phyloP scores from a whole-genome alignment of 441 rosid species.

The Bocquillonia castaneifolia region DNA sequence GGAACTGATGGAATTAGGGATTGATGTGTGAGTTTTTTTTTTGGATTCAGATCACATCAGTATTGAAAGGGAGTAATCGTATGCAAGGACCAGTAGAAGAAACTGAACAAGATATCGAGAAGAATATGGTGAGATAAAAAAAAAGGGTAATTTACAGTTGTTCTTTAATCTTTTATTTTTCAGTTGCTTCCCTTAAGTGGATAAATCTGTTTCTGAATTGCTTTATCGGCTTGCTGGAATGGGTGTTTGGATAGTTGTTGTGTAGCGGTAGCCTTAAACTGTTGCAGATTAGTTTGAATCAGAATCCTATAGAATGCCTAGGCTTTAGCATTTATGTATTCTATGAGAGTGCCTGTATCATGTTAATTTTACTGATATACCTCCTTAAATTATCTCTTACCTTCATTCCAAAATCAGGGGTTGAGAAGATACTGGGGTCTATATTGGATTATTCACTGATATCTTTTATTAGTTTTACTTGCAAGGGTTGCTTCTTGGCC shows the following conservation, averaged over 20 bases:
- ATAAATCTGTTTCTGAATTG: constrained; percentile 1
- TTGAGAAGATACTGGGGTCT: background rate
- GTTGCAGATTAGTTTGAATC: background rate
- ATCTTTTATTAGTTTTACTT: background rate
- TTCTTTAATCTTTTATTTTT: constrained; percentile 5
- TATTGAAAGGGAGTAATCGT: constrained; percentile 33
- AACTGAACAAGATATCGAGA: constrained; percentile 30
- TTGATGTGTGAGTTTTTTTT: no score
- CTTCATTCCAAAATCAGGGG: background rate
- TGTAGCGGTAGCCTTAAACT: background rate
- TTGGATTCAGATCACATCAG: constrained; percentile 33
- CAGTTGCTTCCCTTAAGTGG: background rate
- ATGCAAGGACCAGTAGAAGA: constrained; percentile 37
- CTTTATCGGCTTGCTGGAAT: background rate
- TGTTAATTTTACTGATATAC: background rate
- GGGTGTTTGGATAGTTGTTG: background rate
- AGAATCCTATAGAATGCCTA: background rate
- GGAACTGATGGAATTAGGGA: no score
- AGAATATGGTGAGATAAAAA: constrained; percentile 44
- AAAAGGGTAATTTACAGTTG: constrained; percentile 39
- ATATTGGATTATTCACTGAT: background rate
- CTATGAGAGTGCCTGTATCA: background rate
- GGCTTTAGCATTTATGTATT: no score
- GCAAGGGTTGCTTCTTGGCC: no score
- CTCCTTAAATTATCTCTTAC: background rate